Base-by-base conservation (phyloP, 805 yeast genomes). In the Diddensiella santjacobensis region DNA sequence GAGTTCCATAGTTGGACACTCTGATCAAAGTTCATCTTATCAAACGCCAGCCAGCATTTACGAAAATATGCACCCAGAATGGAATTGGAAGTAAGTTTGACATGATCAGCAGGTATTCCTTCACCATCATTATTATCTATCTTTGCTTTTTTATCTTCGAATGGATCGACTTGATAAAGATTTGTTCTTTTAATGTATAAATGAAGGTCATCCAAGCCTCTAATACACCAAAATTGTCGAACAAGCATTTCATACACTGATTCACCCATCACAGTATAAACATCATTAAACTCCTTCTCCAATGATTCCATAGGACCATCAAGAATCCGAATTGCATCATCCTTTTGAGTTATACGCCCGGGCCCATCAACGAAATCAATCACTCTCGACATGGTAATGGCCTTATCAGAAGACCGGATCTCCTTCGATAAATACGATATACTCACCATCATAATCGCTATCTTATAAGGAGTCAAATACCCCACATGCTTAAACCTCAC, bases 11-110 rank as follows among this genome's bases (percentile, higher is more conserved):
- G 55, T 15, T 54, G 57, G 3, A 67, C 54, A 3, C 66, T 58
- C 47, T 74, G 76, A 35, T 74, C 77, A 53, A 78, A 78, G 30
- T 64, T 67, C 51, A 77, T 55, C 2, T 67, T 60, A 37, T 68
- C 71, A 48, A 69, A 66, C 22, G 55, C 51, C 37, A 59, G 48
- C 30, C 44, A 51, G 39, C 60, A 54, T 36, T 55, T 56, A 5
- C 61, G 42, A 36, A 60, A 44, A 33, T 54, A 59, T 6, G 37
- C 24, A 15, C 63, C 63, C 19, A 57, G 45, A 6, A 55, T 52
- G 1, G 59, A 55, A 4, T 48, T 23, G 5, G 46, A 6, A 3
- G 40, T 31, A 13, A 56, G 31, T 13, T 26, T 26, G 8, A 26
- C 13, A 26, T 8, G 31, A 13, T 26, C 31, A 13, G 13, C 45